These are phyloP conservation scores for Lepidium sativum DNA, from an alignment of 345 rosid genomes.

Conservation along the genomic window DNA sequence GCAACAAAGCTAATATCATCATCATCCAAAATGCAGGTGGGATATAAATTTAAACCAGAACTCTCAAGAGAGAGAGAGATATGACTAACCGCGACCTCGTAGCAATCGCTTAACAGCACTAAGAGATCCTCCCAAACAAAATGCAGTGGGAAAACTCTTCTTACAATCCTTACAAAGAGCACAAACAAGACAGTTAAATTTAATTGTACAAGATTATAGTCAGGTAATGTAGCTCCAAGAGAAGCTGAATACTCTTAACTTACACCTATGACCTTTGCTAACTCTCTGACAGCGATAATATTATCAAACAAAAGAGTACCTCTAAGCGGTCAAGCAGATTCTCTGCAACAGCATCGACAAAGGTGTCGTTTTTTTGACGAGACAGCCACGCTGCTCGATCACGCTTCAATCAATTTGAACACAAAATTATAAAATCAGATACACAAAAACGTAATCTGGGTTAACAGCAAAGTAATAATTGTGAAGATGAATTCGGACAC, in stretches of 20 bases:
- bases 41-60: background rate
- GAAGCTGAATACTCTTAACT: background rate
- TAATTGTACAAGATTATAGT: background rate
- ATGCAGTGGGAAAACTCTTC: conserved; percentile 70
- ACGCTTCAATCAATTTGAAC: conserved; percentile 48
- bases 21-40: background rate
- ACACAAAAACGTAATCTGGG: background rate
- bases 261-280: background rate
- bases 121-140: conserved; percentile 82
- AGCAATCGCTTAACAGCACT: conserved; percentile 48
- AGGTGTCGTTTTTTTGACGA: conserved; percentile 46
- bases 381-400: conserved; percentile 94
- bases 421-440: background rate
- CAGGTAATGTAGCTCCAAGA: background rate
- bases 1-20: background rate
- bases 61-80: background rate
- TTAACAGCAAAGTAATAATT: background rate
- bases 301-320: conserved; percentile 29
- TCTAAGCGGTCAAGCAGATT: conserved; percentile 84
- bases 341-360: conserved; percentile 86
- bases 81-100: conserved; percentile 64
- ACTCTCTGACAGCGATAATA: background rate
- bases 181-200: background rate
- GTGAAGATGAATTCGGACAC: background rate
- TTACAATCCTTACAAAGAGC: conserved; percentile 60